Evolutionary conservation across 2,329 filamentous ascomycete species (phyloP), one percentile per base, ranked within the genome.

Genomic region (Penicillium palitans): DNA sequence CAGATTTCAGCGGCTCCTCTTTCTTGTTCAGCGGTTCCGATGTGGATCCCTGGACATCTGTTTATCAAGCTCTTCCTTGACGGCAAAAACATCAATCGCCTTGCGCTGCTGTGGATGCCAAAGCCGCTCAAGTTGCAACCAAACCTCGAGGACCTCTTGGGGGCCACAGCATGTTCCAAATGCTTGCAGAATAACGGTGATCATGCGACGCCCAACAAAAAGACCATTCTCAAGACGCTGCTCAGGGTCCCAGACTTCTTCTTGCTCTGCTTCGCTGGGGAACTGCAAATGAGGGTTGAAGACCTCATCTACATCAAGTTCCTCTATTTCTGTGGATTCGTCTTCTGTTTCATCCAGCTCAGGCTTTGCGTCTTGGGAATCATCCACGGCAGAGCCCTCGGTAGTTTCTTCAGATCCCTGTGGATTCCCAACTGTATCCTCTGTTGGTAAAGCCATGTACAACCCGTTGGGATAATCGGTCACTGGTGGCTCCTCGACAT

Each of bases 171-270:
- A 77, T 27, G 68, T 61, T 41, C 72, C 72, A 62, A 78, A 78
- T 6, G 76, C 76, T 41, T 72, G 73, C 29, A 78, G 61, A 47
- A 76, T 75, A 19, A 69, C 63, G 42, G 75, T 69, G 27, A 76
- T 71, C 62, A 78, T 72, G 46, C 70, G 71, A 25, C 74, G 74
- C n/a, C 76, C 75, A 9, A 78, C 61, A 50, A 78, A 78, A 13
- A 78, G 70, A 4, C 72, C 72, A 56, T 77, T 77, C 37, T 76
- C 72, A 19, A 77, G 66, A 45, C 69, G 70, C 37, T 61, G 66
- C 27, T 72, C 69, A 13, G 72, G 52, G 4, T 68, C 61, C 55
- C 60, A 31, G n/a, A 52, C 10, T 42, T 52, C 51, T 40, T 52
- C 51, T 47, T 49, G 21, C 31, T 57, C 29, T 46, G 31, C 25